A percentile compares a stretch with the other conserved stretches of the same genome.
These are phyloP conservation scores for Saturnispora gosingensis DNA, from an alignment of 805 yeast genomes.

Conservation along the genomic window DNA sequence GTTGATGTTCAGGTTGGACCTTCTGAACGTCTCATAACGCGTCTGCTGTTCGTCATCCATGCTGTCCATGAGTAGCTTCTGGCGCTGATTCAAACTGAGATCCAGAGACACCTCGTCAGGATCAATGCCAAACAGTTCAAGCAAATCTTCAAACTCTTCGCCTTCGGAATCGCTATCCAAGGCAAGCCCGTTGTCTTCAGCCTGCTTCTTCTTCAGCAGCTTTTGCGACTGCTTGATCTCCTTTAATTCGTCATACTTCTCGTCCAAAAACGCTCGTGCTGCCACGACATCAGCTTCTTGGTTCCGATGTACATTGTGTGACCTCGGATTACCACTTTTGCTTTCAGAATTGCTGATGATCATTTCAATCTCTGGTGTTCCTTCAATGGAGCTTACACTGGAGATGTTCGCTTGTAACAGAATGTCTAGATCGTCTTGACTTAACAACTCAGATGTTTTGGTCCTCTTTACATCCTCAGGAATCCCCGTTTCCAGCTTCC, in stretches of 20 bases:
- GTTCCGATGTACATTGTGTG: background rate
- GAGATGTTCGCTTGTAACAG: background rate
- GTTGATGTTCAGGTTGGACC: constrained; percentile 64
- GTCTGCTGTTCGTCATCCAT: constrained; percentile 79
- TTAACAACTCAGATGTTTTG: background rate
- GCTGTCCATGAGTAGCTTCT: constrained; percentile 55
- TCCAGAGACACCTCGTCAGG: constrained; percentile 27
- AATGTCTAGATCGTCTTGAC: background rate
- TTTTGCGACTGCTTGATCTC: constrained; percentile 18
- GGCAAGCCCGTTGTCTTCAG: constrained; percentile 23
- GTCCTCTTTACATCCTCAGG: background rate
- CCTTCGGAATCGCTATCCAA: constrained; percentile 19
- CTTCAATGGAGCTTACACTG: constrained; percentile 4
- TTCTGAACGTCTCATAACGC: constrained; percentile 75
- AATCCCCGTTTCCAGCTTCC: background rate
- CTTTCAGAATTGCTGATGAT: constrained; percentile 1
- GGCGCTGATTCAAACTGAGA: constrained; percentile 44
- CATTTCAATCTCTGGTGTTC: constrained; percentile 9
- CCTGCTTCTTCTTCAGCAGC: constrained; percentile 19
- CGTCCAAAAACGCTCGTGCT: constrained; percentile 21
- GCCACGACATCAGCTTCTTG: constrained; percentile 19
- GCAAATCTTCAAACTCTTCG: constrained; percentile 24
- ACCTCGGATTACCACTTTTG: background rate
- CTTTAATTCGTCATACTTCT: constrained; percentile 16
- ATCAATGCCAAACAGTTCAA: constrained; percentile 24